Evolutionary conservation across 495 filamentous ascomycete species (phyloP).

Genomic region (Trichoderma gamsii): DNA sequence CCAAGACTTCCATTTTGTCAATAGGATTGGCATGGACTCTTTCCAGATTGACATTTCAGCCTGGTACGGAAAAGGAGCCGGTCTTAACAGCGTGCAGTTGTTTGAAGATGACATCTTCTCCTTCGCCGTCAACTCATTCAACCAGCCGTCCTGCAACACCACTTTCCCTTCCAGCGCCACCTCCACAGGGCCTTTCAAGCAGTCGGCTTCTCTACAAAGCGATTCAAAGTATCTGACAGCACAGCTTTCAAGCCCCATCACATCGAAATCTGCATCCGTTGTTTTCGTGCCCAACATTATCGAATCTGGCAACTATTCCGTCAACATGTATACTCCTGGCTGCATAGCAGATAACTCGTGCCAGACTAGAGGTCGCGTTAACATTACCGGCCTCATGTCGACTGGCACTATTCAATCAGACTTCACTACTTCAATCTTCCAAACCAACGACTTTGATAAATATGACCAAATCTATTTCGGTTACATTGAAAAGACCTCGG

Average conservation of each 20-base stretch:
- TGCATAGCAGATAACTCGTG: slow-evolving; percentile 78
- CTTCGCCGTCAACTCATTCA: slow-evolving; percentile 80
- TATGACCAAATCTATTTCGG: slow-evolving; percentile 87
- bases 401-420: slow-evolving; percentile 40
- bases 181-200: slow-evolving; percentile 65
- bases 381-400: slow-evolving; percentile 66
- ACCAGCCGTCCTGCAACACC: slow-evolving; percentile 75
- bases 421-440: slow-evolving; percentile 55
- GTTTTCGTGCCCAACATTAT: slow-evolving; percentile 80
- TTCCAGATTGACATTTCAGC: slow-evolving; percentile 78
- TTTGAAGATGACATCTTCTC: slow-evolving; percentile 79
- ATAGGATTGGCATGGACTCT: slow-evolving; percentile 78
- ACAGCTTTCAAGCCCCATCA: slow-evolving; percentile 45
- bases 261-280: slow-evolving; percentile 56
- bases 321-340: slow-evolving; percentile 86
- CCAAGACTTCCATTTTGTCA: slow-evolving; percentile 90
- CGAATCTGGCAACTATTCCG: slow-evolving; percentile 81
- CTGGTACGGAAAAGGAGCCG: slow-evolving; percentile 83
- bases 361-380: slow-evolving; percentile 64
- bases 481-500: slow-evolving; percentile 67
- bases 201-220: slow-evolving; percentile 53
- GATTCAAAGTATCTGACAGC: slow-evolving; percentile 72
- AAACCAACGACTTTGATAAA: slow-evolving; percentile 92
- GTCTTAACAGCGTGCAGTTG: slow-evolving; percentile 83
- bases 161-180: slow-evolving; percentile 59